These are phyloP conservation scores for Cornus controversa DNA, from an alignment of 148 eudicot genomes.

Conservation along the genomic window DNA sequence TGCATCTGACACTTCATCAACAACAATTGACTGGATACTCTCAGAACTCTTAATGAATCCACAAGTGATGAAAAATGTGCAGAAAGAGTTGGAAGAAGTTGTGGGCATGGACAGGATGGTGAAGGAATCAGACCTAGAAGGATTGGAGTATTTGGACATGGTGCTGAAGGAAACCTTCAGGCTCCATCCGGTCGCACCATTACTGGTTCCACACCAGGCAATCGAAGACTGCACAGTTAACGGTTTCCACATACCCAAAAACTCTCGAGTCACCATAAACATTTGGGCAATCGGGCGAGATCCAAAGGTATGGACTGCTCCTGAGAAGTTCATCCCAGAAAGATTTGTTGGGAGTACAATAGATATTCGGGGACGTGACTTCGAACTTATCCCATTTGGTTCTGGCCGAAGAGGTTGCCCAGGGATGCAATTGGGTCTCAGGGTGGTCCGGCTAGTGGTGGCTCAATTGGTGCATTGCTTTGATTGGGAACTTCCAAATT, in stretches of 20 bases:
- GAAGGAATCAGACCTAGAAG: too few relatives aligned
- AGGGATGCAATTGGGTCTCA: neutral
- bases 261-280: neutral
- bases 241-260: constrained; percentile 4
- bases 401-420: constrained; percentile 8
- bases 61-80: too few relatives aligned
- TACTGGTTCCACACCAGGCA: neutral
- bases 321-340: neutral
- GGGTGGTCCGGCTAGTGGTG: neutral
- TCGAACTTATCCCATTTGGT: constrained; percentile 6
- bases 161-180: constrained; percentile 11
- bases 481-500: constrained; percentile 3
- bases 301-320: constrained; percentile 6
- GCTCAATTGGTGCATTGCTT: constrained; percentile 6
- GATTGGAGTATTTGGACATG: too few relatives aligned
- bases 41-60: constrained; percentile 1
- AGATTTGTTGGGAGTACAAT: neutral
- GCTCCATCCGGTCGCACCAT: constrained; percentile 11
- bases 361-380: constrained; percentile 4
- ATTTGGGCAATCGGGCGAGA: neutral
- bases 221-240: neutral
- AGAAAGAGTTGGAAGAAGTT: too few relatives aligned
- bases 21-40: too few relatives aligned
- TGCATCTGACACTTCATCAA: too few relatives aligned
- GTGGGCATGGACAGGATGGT: too few relatives aligned